A percentile compares a stretch with the other conserved stretches of the same genome.
phyloP scores from a whole-genome alignment of 1,284 basidiomycete genomes.

The Ceratobasidium sp. region DNA sequence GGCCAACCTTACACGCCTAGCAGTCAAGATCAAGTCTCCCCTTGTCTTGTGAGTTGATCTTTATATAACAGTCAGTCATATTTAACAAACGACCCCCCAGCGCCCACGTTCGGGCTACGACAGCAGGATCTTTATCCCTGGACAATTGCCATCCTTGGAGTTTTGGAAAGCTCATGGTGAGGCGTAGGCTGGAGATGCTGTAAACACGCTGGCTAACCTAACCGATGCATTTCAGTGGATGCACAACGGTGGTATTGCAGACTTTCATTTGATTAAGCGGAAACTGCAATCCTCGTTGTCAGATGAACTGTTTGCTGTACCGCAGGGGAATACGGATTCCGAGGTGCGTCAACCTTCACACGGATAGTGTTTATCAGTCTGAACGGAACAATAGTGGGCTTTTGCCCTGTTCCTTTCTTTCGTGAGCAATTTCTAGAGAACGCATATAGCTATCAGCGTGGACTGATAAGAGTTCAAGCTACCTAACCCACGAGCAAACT shows the following conservation, averaged over 20 bases:
- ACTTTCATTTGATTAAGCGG: conserved; percentile 84
- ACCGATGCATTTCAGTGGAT: conserved; percentile 73
- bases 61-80: not conserved
- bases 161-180: conserved; percentile 87
- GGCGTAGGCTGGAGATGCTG: conserved; percentile 48
- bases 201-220: conserved; percentile 46
- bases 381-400: conserved; percentile 67
- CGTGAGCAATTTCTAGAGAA: conserved; percentile 57
- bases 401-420: conserved; percentile 92
- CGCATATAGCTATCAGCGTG: not conserved
- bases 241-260: conserved; percentile 92
- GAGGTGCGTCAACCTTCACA: conserved; percentile 57
- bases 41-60: conserved; percentile 80
- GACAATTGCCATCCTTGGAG: conserved; percentile 96
- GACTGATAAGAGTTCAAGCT: conserved; percentile 63
- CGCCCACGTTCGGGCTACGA: conserved; percentile 90
- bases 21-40: conserved; percentile 94
- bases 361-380: too few species aligned
- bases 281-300: conserved; percentile 76
- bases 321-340: conserved; percentile 94
- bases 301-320: conserved; percentile 85
- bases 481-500: conserved; percentile 77
- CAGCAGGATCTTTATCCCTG: conserved; percentile 83
- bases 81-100: conserved; percentile 53
- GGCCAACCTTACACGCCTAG: conserved; percentile 85